Evolutionary conservation across 73 alveolate species (phyloP).

Genomic region (Paraurostyla sp.): DNA sequence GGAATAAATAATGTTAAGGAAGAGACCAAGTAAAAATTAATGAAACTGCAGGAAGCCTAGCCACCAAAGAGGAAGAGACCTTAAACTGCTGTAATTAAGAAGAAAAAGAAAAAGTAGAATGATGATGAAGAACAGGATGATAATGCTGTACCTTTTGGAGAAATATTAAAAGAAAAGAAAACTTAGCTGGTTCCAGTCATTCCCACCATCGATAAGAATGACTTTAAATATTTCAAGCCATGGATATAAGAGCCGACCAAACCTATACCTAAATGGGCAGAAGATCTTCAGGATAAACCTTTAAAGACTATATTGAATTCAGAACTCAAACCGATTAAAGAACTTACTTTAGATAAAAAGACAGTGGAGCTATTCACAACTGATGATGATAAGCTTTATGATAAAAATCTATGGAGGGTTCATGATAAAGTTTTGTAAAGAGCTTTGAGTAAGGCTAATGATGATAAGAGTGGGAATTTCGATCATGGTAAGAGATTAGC

Average conservation of each 20-base stretch:
- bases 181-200: conserved; percentile 5
- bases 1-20: conserved; percentile 3
- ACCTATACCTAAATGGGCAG: conserved; percentile 43
- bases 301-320: background rate
- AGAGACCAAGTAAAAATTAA: background rate
- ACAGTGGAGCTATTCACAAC: background rate
- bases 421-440: background rate
- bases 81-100: conserved; percentile 1
- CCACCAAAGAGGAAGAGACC: conserved; percentile 7
- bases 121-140: background rate
- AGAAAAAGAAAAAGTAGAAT: background rate
- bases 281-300: conserved; percentile 33
- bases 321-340: background rate
- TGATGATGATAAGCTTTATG: background rate
- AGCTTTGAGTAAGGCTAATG: background rate
- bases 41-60: background rate
- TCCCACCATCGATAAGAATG: background rate
- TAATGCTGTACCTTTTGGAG: conserved; percentile 7
- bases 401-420: background rate
- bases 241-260: conserved; percentile 19
- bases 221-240: conserved; percentile 31
- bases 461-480: background rate
- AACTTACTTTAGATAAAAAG: background rate
- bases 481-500: conserved; percentile 36
- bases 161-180: background rate